Percentiles rank a stretch among this genome's conserved stretches.
phyloP scores from a whole-genome alignment of 768 basidiomycete species.

The Pleurotus tuoliensis region DNA sequence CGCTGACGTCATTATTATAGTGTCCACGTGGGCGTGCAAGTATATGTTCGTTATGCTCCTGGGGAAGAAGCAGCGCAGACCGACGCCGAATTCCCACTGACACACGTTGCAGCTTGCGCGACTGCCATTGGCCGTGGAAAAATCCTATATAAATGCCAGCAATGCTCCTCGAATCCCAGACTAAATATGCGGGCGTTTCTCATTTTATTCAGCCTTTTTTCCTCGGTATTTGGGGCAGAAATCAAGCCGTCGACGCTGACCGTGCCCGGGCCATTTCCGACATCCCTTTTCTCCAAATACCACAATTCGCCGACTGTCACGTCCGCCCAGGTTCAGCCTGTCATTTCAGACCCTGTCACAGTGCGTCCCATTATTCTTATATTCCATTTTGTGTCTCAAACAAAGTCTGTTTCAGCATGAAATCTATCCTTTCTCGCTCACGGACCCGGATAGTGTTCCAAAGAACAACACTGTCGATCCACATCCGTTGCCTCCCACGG shows the following conservation, averaged over 20 bases:
- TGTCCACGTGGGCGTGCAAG: neutral
- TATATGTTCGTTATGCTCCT: neutral
- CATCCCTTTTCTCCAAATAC: constrained; percentile 58
- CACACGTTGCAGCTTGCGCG: no score
- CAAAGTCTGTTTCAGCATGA: constrained; percentile 36
- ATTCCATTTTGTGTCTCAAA: no score
- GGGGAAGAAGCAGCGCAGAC: neutral
- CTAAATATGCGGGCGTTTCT: no score
- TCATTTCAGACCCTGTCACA: constrained; percentile 67
- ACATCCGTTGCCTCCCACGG: constrained; percentile 59
- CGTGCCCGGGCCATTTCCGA: constrained; percentile 61
- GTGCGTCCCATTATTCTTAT: constrained; percentile 30
- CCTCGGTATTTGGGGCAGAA: no score
- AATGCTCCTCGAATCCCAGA: no score
- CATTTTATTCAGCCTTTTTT: no score
- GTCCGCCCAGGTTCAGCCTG: constrained; percentile 69
- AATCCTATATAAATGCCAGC: no score
- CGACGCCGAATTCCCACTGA: no score
- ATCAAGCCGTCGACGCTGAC: constrained; percentile 46
- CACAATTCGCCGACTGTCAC: constrained; percentile 75
- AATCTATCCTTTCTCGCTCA: constrained; percentile 57
- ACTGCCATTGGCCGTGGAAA: no score
- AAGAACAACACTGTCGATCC: constrained; percentile 58
- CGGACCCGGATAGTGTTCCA: constrained; percentile 58
- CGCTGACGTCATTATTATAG: neutral